Evolutionary conservation across 768 basidiomycete genomes (phyloP).

Genomic region (Steccherinum ochraceum): DNA sequence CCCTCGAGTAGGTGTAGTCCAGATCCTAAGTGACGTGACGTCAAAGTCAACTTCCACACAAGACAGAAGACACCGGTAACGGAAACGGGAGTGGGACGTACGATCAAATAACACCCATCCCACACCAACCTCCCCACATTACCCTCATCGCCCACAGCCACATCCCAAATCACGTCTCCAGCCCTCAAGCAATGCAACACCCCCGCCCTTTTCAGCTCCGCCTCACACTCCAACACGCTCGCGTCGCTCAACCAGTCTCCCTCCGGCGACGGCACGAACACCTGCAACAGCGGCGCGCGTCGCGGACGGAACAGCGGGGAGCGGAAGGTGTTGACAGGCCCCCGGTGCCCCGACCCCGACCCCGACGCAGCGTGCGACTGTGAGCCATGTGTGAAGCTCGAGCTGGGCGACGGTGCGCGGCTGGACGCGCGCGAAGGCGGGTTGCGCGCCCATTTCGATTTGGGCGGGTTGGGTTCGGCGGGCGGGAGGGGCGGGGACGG

Average conservation of each 20-base stretch:
- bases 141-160: constrained; percentile 80
- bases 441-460: constrained; percentile 4
- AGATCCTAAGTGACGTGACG: constrained; percentile 63
- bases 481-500: constrained; percentile 1
- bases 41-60: not conserved
- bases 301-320: constrained; percentile 67
- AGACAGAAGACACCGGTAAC: not conserved
- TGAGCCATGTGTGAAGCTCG: constrained; percentile 39
- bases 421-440: constrained; percentile 29
- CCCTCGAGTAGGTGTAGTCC: constrained; percentile 72
- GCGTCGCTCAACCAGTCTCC: constrained; percentile 83
- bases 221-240: constrained; percentile 77
- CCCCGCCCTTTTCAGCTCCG: constrained; percentile 67
- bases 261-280: constrained; percentile 82
- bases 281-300: constrained; percentile 71
- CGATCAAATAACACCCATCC: constrained; percentile 87
- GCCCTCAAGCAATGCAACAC: constrained; percentile 55
- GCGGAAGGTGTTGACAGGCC: constrained; percentile 36
- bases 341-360: constrained; percentile 11
- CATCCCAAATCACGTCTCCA: constrained; percentile 85
- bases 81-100: constrained; percentile 34
- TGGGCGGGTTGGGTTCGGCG: not conserved
- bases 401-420: constrained; percentile 64
- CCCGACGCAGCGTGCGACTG: constrained; percentile 19
- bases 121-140: constrained; percentile 80